Evolutionary conservation across 2,329 filamentous ascomycete genomes (phyloP), one percentile per base, ranked within the genome.

Genomic region (Fusarium phyllophilum): DNA sequence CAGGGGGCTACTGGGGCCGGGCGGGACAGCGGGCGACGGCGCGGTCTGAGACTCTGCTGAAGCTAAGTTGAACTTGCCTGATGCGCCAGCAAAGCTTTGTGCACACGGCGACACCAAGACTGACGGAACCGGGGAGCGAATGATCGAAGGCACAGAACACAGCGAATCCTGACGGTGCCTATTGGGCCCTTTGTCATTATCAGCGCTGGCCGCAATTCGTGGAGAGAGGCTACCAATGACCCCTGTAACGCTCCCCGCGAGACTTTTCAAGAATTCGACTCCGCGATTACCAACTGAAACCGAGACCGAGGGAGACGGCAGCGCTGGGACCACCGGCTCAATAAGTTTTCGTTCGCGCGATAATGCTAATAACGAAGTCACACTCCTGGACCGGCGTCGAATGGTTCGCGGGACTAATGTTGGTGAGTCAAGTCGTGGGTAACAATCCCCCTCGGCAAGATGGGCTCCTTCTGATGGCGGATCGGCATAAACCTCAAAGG

Each of bases 401-500:
- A 68, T 34, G 24, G 41, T 31, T 46, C 51, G 66, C 34, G 51
- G 34, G 18, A 66, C 56, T n/a, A 75, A 55, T 24, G 65, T 68
- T 20, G 75, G 76, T 46, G 73, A 77, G 62, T 75, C 68, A 34
- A 78, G 76, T 48, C 75, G 75, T 26, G 76, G 76, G 39, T 78
- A 78, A 49, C 73, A 76, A 54, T 73, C 74, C 49, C 66, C 74
- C 10, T 70, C 39, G 15, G 75, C 67, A 24, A 75, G 44, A 36
- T 72, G 66, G 26, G 49, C 63, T 57, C 51, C 59, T 33, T 77
- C 66, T 44, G 51, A 52, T 49, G 67, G 48, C 22, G 48, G 44
- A 18, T 70, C 61, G 26, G 54, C 46, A 31, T 71, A 82, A 41
- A 82, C 76, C 38, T 82, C 78, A 61, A 83, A 81, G 6, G 75